These are phyloP conservation scores for Schizopora paradoxa DNA, from an alignment of 1,284 basidiomycete species.

Conservation along the genomic window DNA sequence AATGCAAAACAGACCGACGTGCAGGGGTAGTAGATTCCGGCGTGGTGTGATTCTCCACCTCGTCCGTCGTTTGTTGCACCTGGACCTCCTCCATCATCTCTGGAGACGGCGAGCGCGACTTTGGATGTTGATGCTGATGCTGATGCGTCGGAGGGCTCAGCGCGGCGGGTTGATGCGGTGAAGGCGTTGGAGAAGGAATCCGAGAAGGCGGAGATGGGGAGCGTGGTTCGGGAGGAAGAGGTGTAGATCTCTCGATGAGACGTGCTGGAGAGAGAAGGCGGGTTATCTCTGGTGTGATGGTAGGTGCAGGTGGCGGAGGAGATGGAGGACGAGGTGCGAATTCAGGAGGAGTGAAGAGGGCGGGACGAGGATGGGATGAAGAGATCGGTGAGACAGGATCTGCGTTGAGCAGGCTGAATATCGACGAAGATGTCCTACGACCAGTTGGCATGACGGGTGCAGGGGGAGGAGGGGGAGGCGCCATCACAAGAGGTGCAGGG, in stretches of 20 bases:
- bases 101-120: background rate
- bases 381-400: slow-evolving; percentile 10
- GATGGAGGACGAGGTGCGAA: slow-evolving; percentile 6
- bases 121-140: no score
- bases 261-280: background rate
- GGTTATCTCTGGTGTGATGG: slow-evolving; percentile 18
- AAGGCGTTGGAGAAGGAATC: slow-evolving; percentile 21
- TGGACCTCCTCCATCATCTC: no score
- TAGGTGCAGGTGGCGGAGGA: slow-evolving; percentile 8
- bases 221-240: slow-evolving; percentile 17
- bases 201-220: slow-evolving; percentile 18
- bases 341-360: slow-evolving; percentile 6
- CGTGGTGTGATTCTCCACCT: background rate
- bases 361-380: slow-evolving; percentile 12
- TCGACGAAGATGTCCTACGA: slow-evolving; percentile 10
- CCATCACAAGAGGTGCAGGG: slow-evolving; percentile 15
- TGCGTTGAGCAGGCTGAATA: slow-evolving; percentile 13
- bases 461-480: slow-evolving; percentile 24
- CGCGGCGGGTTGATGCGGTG: background rate
- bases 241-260: slow-evolving; percentile 7
- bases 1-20: background rate
- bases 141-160: background rate
- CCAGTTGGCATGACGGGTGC: slow-evolving; percentile 22
- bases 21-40: background rate
- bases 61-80: no score